These are phyloP conservation scores for Hypseocharis bilobata DNA, from an alignment of 441 rosid genomes.

Conservation along the genomic window DNA sequence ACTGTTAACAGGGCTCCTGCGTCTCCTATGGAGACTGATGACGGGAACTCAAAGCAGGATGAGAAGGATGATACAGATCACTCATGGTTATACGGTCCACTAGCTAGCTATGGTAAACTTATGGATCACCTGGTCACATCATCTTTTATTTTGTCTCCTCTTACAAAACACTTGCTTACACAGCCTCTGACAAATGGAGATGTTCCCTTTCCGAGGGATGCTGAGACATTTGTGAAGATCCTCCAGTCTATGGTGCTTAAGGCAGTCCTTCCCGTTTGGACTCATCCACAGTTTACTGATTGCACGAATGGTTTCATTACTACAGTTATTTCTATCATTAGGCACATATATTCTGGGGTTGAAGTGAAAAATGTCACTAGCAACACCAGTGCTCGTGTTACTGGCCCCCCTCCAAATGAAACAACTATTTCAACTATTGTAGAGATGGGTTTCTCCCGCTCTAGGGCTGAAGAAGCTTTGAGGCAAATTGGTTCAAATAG, in stretches of 20 bases:
- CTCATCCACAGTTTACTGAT: conserved; percentile 70
- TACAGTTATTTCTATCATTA: conserved; percentile 65
- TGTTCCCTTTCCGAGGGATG: conserved; percentile 67
- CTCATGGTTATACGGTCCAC: conserved; percentile 88
- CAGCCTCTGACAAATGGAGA: conserved; percentile 66
- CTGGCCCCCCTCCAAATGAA: conserved; percentile 90
- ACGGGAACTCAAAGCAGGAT: conserved; percentile 53
- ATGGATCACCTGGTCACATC: conserved; percentile 97
- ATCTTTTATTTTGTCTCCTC: conserved; percentile 75
- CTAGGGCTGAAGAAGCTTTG: conserved; percentile 94
- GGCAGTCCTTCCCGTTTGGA: conserved; percentile 92
- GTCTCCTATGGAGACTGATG: conserved; percentile 97
- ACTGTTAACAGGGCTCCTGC: conserved; percentile 58
- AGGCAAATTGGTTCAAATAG: conserved; percentile 92
- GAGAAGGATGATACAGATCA: conserved; percentile 57
- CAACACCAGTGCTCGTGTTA: conserved; percentile 48
- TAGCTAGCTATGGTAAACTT: conserved; percentile 80
- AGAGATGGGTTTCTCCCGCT: conserved; percentile 95
- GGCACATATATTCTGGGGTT: conserved; percentile 87
- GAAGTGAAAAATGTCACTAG: conserved; percentile 68
- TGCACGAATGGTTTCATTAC: conserved; percentile 75
- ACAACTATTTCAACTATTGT: conserved; percentile 76
- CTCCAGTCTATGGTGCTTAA: conserved; percentile 91
- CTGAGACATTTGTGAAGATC: conserved; percentile 83
- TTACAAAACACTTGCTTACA: conserved; percentile 72